Base-by-base conservation (phyloP, 2,329 filamentous ascomycete genomes). In the Xylariales sp. region DNA sequence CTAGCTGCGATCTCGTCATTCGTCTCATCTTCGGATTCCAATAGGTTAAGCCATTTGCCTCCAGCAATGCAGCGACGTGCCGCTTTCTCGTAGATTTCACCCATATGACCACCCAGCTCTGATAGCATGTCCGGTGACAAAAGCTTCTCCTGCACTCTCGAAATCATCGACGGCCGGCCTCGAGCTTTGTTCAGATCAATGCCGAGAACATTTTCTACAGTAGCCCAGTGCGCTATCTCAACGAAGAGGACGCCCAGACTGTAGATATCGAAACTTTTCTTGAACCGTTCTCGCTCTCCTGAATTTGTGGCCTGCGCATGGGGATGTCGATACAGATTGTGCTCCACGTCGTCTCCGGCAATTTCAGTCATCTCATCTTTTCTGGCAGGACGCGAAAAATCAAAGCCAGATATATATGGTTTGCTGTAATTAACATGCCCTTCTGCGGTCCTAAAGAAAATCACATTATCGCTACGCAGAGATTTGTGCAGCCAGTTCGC, bases 401-500 rank as follows among this genome's bases (percentile, higher is more conserved):
- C 74, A 55, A 78, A 78, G 24, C 74, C 74, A 1, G 68, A 71
- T 28, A 78, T 59, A 45, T 64, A 69, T 0, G 71, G 72, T 22
- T 60, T 55, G 8, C 50, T 47, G 42, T 65, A 67, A 43, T 69
- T 59, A 31, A 70, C 57, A 16, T 46, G 40, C 45, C 55, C 58
- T 16, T 44, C 33, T 20, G 43, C 43, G 20, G 51, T 46, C 22
- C 58, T 58, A 51, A 75, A 76, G 54, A 78, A 76, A 9, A 79
- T 53, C 21, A 79, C 63, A 50, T 75, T 78, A 41, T 72, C 61
- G 43, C 67, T 70, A 10, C 74, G 69, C 4, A 79, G 61, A n/a
- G 73, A 73, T 49, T 80, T 79, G 60, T 78, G 75, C 5, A 79
- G 62, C 74, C 74, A 78, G 45, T 75, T 69, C 1, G 76, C 72